Percentiles rank a stretch among this genome's conserved stretches.
Conservation (phyloP, 1,284 basidiomycete genomes). For the Puccinia triticina region DNA sequence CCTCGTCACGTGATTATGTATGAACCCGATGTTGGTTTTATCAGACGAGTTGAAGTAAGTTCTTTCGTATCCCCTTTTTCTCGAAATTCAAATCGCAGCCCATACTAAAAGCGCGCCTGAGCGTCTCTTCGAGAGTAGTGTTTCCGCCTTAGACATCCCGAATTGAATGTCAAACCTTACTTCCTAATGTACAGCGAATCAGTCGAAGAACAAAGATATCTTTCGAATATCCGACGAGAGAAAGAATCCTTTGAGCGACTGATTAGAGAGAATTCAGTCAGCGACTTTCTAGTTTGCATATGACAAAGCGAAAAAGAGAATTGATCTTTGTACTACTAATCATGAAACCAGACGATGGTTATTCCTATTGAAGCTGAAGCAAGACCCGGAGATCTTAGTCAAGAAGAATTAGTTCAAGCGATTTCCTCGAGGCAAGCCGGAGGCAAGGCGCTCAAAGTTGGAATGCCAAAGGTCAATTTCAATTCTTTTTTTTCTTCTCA, state of each 20-base stretch:
- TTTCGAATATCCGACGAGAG: constrained; percentile 83
- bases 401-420: constrained; percentile 71
- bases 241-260: constrained; percentile 92
- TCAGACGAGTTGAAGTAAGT: constrained; percentile 83
- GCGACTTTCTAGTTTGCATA: constrained; percentile 60
- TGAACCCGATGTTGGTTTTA: constrained; percentile 90
- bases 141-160: constrained; percentile 78
- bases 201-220: constrained; percentile 92
- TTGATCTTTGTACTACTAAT: background rate
- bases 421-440: constrained; percentile 90
- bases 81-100: background rate
- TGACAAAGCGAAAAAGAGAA: background rate
- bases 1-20: constrained; percentile 94
- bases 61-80: constrained; percentile 15
- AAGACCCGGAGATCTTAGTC: constrained; percentile 61
- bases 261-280: constrained; percentile 85
- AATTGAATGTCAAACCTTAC: constrained; percentile 84
- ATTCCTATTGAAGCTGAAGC: constrained; percentile 82
- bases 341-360: constrained; percentile 71
- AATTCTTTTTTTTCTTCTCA: background rate
- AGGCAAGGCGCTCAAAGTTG: constrained; percentile 67
- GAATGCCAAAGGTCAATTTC: constrained; percentile 68
- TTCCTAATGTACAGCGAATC: constrained; percentile 91
- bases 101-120: background rate
- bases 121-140: constrained; percentile 65